Conservation (phyloP, 1,284 basidiomycete genomes). For the Moesziomyces aphidis region DNA sequence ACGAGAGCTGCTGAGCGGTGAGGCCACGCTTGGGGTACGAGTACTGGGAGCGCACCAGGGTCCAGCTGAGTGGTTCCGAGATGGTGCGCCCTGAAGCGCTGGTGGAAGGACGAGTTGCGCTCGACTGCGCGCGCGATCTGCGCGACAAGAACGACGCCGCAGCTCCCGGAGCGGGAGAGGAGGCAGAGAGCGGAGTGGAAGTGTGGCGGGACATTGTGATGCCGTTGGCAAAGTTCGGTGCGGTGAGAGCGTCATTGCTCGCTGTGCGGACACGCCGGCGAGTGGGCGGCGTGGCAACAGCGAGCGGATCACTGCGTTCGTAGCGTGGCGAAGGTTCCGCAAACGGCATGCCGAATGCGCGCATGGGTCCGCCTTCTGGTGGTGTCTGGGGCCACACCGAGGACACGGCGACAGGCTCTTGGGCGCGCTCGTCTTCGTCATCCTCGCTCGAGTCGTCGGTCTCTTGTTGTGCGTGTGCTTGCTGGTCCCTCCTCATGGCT, state of each 20-base stretch:
- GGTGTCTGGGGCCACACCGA: background rate
- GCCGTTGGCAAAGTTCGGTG: constrained; percentile 19
- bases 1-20: constrained; percentile 37
- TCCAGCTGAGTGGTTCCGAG: constrained; percentile 46
- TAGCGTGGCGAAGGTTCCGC: constrained; percentile 28
- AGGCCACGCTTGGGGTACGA: constrained; percentile 34
- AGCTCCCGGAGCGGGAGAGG: constrained; percentile 1
- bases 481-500: background rate
- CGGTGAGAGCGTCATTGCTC: constrained; percentile 1
- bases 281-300: background rate
- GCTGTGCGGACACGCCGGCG: constrained; percentile 5
- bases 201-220: constrained; percentile 24
- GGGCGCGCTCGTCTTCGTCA: background rate
- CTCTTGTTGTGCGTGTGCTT: background rate
- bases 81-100: constrained; percentile 15
- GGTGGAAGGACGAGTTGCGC: constrained; percentile 3
- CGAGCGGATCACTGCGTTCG: constrained; percentile 18
- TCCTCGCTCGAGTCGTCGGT: constrained; percentile 9
- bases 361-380: background rate
- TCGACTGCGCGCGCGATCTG: constrained; percentile 15
- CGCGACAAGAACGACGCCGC: constrained; percentile 6
- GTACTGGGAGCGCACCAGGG: constrained; percentile 39
- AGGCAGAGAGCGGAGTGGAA: constrained; percentile 21
- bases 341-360: background rate
- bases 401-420: constrained; percentile 1